Conservation (phyloP, 176 grass and related monocot species). For the Cocos nucifera region DNA sequence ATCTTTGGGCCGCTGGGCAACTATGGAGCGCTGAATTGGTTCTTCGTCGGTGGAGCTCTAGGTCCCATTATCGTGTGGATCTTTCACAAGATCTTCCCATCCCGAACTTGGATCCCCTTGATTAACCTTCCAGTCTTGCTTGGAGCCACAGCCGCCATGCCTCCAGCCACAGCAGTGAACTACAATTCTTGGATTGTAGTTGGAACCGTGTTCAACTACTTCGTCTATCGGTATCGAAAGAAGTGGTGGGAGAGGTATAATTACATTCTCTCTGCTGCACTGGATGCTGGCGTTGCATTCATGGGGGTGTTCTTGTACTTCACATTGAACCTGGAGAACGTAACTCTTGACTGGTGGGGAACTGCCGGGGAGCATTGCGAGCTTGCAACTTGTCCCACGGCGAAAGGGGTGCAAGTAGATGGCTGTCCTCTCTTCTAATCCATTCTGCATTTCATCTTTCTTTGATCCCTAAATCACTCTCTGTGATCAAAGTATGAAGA, state of each 20-base stretch:
- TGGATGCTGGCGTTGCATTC: slow-evolving; percentile 68
- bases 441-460: no score
- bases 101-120: slow-evolving; percentile 46
- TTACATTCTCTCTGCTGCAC: slow-evolving; percentile 57
- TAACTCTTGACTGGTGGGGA: slow-evolving; percentile 51
- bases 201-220: slow-evolving; percentile 71
- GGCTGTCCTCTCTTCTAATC: slow-evolving; percentile 40
- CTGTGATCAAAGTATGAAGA: no score
- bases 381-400: slow-evolving; percentile 52
- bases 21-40: slow-evolving; percentile 59
- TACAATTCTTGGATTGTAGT: slow-evolving; percentile 57
- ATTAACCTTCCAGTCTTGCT: slow-evolving; percentile 79
- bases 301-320: slow-evolving; percentile 75
- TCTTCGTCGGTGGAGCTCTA: slow-evolving; percentile 56
- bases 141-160: slow-evolving; percentile 52
- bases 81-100: slow-evolving; percentile 47
- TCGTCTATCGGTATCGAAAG: slow-evolving; percentile 61
- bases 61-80: slow-evolving; percentile 54
- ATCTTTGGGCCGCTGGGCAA: slow-evolving; percentile 59
- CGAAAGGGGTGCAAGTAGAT: slow-evolving; percentile 33
- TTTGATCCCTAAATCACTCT: no score
- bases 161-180: slow-evolving; percentile 58
- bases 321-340: slow-evolving; percentile 41
- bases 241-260: slow-evolving; percentile 89
- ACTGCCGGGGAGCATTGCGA: slow-evolving; percentile 49